A percentile compares a stretch with the other conserved stretches of the same genome.
Conservation (phyloP, 768 basidiomycete species). For the Auricularia auricula-judae region DNA sequence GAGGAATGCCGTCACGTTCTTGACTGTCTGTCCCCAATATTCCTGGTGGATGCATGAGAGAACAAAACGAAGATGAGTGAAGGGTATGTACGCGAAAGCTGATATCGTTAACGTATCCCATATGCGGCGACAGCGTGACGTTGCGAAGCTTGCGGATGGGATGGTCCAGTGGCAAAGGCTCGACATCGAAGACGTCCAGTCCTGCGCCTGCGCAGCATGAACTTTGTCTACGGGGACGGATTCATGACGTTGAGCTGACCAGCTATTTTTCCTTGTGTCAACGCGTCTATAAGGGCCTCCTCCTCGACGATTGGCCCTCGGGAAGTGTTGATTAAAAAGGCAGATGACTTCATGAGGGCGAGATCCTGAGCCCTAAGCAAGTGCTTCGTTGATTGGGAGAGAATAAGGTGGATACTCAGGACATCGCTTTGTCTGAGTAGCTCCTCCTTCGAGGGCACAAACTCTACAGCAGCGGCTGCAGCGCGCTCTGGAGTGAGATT, state of each 20-base stretch:
- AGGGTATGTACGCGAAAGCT: conserved; percentile 34
- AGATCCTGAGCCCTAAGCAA: conserved; percentile 39
- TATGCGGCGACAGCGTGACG: conserved; percentile 52
- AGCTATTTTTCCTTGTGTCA: conserved; percentile 36
- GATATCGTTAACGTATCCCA: conserved; percentile 41
- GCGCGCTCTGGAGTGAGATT: conserved; percentile 50
- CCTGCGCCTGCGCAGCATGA: conserved; percentile 28
- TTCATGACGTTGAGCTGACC: conserved; percentile 11
- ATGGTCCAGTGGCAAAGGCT: conserved; percentile 52
- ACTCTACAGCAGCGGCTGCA: conserved; percentile 38
- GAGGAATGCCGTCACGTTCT: conserved; percentile 46
- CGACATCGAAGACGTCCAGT: conserved; percentile 54
- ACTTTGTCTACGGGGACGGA: too few species aligned
- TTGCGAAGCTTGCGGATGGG: conserved; percentile 39
- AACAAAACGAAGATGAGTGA: not conserved
- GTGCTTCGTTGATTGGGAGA: conserved; percentile 37
- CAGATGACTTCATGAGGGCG: conserved; percentile 41
- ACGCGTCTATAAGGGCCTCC: conserved; percentile 34
- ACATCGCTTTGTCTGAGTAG: conserved; percentile 45
- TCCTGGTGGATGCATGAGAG: conserved; percentile 19
- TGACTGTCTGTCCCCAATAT: conserved; percentile 44
- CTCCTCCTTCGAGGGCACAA: conserved; percentile 37
- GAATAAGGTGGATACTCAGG: conserved; percentile 50
- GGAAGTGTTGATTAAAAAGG: conserved; percentile 56
- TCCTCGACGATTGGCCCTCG: conserved; percentile 59